These are phyloP conservation scores for Blastocystis sp. DNA, from an alignment of 352 stramenopile genomes.

Conservation along the genomic window DNA sequence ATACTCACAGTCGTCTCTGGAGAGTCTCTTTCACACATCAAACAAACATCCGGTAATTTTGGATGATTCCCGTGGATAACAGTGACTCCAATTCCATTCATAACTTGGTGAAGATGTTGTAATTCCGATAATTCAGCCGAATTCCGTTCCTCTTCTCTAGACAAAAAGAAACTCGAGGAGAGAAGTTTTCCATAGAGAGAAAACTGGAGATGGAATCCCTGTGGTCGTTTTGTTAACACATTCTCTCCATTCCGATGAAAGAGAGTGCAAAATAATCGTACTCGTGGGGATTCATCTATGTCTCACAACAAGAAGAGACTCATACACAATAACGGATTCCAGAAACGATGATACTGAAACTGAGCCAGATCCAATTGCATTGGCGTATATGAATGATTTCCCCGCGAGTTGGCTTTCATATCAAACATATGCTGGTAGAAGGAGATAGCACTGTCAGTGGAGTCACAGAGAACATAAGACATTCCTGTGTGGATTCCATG, in stretches of 20 bases:
- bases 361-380: background rate
- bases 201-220: background rate
- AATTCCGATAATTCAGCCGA: background rate
- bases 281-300: background rate
- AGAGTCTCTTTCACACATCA: background rate
- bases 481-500: constrained; percentile 10
- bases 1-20: background rate
- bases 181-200: background rate
- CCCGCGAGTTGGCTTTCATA: background rate
- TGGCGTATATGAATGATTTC: background rate
- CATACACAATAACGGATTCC: background rate
- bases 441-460: background rate
- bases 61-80: no score
- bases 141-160: background rate
- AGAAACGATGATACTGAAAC: background rate
- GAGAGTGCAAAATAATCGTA: background rate
- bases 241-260: background rate
- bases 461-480: background rate
- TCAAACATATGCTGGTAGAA: constrained; percentile 10
- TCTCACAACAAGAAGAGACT: background rate
- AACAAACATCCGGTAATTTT: background rate
- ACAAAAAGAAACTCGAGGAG: background rate
- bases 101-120: background rate
- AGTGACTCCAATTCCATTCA: background rate
- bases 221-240: background rate